Base-by-base conservation (phyloP, 2,329 filamentous ascomycete genomes). In the Rhexocercosporidium sp. region DNA sequence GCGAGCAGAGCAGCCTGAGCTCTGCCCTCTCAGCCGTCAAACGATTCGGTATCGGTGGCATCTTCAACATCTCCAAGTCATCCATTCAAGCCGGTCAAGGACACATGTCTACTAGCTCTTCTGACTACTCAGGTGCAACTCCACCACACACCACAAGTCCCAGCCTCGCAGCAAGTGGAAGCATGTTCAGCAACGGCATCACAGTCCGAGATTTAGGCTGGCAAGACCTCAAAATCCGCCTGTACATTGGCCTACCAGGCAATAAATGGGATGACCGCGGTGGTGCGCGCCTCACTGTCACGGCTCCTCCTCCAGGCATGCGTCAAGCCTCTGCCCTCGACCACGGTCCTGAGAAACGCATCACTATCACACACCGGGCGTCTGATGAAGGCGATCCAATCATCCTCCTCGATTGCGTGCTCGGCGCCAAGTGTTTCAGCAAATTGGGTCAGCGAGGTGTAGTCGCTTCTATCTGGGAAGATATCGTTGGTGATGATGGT, bases 211-310 rank as follows among this genome's bases (percentile, higher is more conserved):
- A 88, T 22, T 79, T 90, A 25, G 91, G 90, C 63, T 89, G 93
- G 66, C 90, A 90, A 64, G 94, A 96, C 74, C 88, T 95, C 61
- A 94, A 94, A 73, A 92, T 97, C 73, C 86, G 94, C 41, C 86
- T 98, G 14, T 97, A 98, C 78, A 84, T 92, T 59, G 89, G 95
- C 59, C 90, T 94, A 67, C 83, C 87, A 1, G 83, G 88, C 14
- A 88, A 88, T 59, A 95, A 95, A 77, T 99, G 96, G 96, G 90
- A 93, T 69, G 94, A 98, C 77, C 89, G 94, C 82, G 95, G 96
- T 71, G 90, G 92, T 73, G 96, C 94, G 68, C 85, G 89, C 44
- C 82, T 99, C 67, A 93, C 92, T 18, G 93, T 99, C 74, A 89
- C 94, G 77, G 87, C 89, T 20, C 92, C 93, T n/a, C 90, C 84